Percentiles rank a stretch among this genome's conserved stretches.
Evolutionary conservation across 1,284 basidiomycete species (phyloP).

Genomic region (Mycosarcoma maydis): DNA sequence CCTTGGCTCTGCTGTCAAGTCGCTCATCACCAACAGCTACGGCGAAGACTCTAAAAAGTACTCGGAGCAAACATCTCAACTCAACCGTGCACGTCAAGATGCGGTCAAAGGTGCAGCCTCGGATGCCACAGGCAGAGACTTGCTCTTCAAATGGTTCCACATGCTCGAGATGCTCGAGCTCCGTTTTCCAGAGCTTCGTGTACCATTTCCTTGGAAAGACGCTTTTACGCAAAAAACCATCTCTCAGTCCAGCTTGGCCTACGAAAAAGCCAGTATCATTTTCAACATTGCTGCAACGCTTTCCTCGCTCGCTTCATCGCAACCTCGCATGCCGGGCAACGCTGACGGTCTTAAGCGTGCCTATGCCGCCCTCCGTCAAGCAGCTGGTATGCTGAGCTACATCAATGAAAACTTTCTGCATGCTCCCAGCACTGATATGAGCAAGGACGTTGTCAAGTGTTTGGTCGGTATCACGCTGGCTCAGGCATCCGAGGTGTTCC

Average conservation of each 20-base stretch:
- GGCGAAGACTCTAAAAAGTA: conserved; percentile 92
- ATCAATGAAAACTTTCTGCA: conserved; percentile 99
- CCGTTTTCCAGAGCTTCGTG: conserved; percentile 93
- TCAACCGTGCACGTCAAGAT: conserved; percentile 92
- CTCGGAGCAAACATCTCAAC: conserved; percentile 79
- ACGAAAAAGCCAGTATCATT: conserved; percentile 96
- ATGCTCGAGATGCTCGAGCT: conserved; percentile 97
- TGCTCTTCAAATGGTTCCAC: conserved; percentile 99
- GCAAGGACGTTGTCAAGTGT: conserved; percentile 92
- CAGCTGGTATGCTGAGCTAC: conserved; percentile 96
- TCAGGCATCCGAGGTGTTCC: conserved; percentile 95
- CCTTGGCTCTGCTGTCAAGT: conserved; percentile 87
- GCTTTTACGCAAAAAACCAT: conserved; percentile 91
- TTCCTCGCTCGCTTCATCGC: conserved; percentile 84
- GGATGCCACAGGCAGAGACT: conserved; percentile 73
- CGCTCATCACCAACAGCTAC: conserved; percentile 88
- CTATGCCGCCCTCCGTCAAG: conserved; percentile 90
- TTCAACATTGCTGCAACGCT: conserved; percentile 96
- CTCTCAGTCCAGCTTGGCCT: conserved; percentile 94
- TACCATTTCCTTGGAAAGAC: conserved; percentile 94
- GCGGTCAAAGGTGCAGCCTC: conserved; percentile 95
- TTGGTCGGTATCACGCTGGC: conserved; percentile 85
- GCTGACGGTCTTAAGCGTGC: conserved; percentile 90
- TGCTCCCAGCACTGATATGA: conserved; percentile 95
- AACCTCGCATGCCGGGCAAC: conserved; percentile 70